Conservation (phyloP, 495 filamentous ascomycete genomes). For the Cairneyella variabilis region DNA sequence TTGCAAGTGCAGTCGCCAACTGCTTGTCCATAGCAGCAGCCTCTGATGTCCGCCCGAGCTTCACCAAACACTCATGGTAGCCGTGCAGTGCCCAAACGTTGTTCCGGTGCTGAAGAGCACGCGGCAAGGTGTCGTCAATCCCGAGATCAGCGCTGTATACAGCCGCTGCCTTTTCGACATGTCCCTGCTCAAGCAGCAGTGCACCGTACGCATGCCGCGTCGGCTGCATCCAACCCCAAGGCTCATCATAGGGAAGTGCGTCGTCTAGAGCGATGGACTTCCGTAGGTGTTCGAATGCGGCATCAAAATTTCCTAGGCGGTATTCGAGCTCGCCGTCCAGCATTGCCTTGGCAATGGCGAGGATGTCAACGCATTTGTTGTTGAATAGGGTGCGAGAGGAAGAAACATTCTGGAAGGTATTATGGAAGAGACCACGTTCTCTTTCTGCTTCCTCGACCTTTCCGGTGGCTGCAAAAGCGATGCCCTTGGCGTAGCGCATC, state of each 20-base stretch:
- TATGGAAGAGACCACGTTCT: constrained; percentile 40
- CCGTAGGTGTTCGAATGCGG: constrained; percentile 51
- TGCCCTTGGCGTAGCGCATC: constrained; percentile 59
- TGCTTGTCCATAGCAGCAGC: constrained; percentile 45
- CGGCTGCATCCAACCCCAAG: constrained; percentile 70
- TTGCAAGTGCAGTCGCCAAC: constrained; percentile 44
- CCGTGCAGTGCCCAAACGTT: constrained; percentile 70
- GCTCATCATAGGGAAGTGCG: constrained; percentile 59
- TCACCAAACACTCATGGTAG: constrained; percentile 57
- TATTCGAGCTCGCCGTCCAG: constrained; percentile 67
- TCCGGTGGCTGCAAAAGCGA: constrained; percentile 55
- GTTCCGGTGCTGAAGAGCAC: constrained; percentile 56
- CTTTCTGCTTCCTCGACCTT: constrained; percentile 42
- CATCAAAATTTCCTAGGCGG: constrained; percentile 49
- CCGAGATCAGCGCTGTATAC: constrained; percentile 63
- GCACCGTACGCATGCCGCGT: constrained; percentile 63
- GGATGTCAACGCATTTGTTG: constrained; percentile 57
- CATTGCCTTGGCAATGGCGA: constrained; percentile 57
- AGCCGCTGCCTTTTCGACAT: constrained; percentile 46
- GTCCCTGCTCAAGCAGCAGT: constrained; percentile 57
- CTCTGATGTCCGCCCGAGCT: constrained; percentile 44
- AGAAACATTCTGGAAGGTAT: constrained; percentile 43
- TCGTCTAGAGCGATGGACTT: constrained; percentile 52
- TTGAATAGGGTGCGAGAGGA: constrained; percentile 58
- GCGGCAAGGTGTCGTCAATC: constrained; percentile 46